Percentiles rank a stretch among this genome's conserved stretches.
phyloP scores from a whole-genome alignment of 1,139 yeast species.

The Lizanozyma gosingica region DNA sequence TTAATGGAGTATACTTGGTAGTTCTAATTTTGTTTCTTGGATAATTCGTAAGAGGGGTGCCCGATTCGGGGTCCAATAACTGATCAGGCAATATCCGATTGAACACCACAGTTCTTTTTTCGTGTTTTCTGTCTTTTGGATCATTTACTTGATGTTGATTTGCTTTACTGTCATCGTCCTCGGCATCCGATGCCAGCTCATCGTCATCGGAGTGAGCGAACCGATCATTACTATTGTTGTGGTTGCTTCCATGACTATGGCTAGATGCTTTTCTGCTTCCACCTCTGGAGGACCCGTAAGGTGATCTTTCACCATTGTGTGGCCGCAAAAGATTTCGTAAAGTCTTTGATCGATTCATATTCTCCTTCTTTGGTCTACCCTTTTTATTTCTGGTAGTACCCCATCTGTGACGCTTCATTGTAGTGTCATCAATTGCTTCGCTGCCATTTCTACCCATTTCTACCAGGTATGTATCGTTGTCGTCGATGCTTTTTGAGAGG shows the following conservation, averaged over 20 bases:
- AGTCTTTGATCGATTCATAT: slow-evolving; percentile 39
- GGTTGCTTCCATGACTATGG: not conserved
- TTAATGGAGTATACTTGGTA: slow-evolving; percentile 49
- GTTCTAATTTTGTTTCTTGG: slow-evolving; percentile 52
- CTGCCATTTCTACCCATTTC: too few relatives aligned
- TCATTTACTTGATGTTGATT: slow-evolving; percentile 14
- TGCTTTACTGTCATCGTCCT: slow-evolving; percentile 7
- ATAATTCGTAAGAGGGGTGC: slow-evolving; percentile 23
- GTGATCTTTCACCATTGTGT: not conserved
- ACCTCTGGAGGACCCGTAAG: not conserved
- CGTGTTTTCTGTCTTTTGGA: slow-evolving; percentile 24
- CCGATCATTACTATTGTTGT: not conserved
- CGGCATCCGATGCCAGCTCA: slow-evolving; percentile 8
- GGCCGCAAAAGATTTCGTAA: slow-evolving; percentile 9
- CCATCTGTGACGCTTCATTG: slow-evolving; percentile 76
- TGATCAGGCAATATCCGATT: slow-evolving; percentile 28
- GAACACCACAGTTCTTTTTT: slow-evolving; percentile 26
- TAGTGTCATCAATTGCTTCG: slow-evolving; percentile 9
- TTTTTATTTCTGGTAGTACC: slow-evolving; percentile 77
- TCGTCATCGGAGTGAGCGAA: not conserved
- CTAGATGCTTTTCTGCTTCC: not conserved
- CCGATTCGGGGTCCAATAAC: slow-evolving; percentile 25
- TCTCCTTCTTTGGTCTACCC: slow-evolving; percentile 51
- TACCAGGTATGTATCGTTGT: not conserved
- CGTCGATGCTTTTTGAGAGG: not conserved